phyloP scores from a whole-genome alignment of 805 yeast species.

The Pichia phayaonensis region DNA sequence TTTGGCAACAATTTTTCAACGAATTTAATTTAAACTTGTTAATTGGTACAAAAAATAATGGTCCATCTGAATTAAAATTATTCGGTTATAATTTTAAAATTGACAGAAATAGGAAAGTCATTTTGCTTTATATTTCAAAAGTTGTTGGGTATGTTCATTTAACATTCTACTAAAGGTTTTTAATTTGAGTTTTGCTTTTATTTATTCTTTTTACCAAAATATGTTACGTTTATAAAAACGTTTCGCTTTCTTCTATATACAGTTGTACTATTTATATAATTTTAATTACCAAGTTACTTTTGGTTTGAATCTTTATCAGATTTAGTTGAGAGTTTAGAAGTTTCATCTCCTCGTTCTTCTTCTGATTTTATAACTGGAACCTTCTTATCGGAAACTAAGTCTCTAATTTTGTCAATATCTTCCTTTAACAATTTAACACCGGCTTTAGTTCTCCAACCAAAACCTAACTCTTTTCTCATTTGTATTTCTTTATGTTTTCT shows the following conservation, averaged over 20 bases:
- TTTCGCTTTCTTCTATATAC: not conserved
- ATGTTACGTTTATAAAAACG: not conserved
- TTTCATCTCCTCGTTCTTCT: not conserved
- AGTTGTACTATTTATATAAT: not conserved
- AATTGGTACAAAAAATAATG: not conserved
- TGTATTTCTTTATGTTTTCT: constrained; percentile 50
- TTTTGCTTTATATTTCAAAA: constrained; percentile 17
- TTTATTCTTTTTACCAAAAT: not conserved
- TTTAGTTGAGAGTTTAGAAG: not conserved
- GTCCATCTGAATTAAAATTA: constrained; percentile 14
- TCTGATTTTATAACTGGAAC: constrained; percentile 5
- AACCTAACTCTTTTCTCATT: constrained; percentile 45
- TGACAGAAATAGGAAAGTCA: constrained; percentile 10
- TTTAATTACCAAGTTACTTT: not conserved
- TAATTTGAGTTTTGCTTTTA: not conserved
- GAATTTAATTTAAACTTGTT: constrained; percentile 12
- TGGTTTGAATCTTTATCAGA: not conserved
- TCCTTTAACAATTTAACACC: constrained; percentile 36
- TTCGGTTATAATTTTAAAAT: constrained; percentile 23
- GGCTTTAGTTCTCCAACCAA: constrained; percentile 52
- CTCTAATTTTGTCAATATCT: constrained; percentile 30
- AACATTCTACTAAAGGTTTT: constrained; percentile 12
- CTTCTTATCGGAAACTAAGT: constrained; percentile 8
- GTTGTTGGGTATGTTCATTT: constrained; percentile 18
- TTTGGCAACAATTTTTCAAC: constrained; percentile 19